Base-by-base conservation (phyloP, 768 basidiomycete genomes). In the Boletus edulis region DNA sequence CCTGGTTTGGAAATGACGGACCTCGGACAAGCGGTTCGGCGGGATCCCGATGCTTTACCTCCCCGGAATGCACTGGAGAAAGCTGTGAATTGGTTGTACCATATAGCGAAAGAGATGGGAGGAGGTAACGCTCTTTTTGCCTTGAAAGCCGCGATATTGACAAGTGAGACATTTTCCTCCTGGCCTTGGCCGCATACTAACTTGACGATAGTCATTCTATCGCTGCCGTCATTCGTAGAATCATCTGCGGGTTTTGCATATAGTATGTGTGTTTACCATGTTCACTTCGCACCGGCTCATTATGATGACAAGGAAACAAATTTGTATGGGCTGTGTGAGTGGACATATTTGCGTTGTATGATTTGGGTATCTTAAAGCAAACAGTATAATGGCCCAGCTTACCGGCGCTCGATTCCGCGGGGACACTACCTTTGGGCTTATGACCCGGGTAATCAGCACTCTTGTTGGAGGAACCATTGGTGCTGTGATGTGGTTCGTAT, bases 31-130 rank as follows among this genome's bases (percentile, higher is more conserved):
- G 79, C 87, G 2, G 67, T 73, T n/a, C 74, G 78, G 4, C 76
- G 89, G 20, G 87, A 91, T 68, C 87, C 89, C 0, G 89, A 91
- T 64, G 87, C 86, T 0, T 68, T 89, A 0, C 87, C 89, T 1
- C 89, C 89, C 0, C 64, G 75, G 2, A 89, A 87, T 59, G 47
- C 57, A 4, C 69, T 87, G 34, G 86, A 90, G 63, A 69, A 62
- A 37, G 51, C 77, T 1, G 76, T 83, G 77, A 76, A 74, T 45
- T 60, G 69, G 48, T 4, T 82, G 3, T 82, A 85, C 63, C 61
- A 71, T 15, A 56, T 69, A 3, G 56, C 76, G 4, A 67, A 67
- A 3, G 72, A 73, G 0, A 57, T 87, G 0, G 75, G 76, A 4
- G 69, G 75, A 6, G 89, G 87, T 5, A 88, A 90, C 57, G 71